phyloP scores from a whole-genome alignment of 129 eudicot species.

The Glebionis coronaria region DNA sequence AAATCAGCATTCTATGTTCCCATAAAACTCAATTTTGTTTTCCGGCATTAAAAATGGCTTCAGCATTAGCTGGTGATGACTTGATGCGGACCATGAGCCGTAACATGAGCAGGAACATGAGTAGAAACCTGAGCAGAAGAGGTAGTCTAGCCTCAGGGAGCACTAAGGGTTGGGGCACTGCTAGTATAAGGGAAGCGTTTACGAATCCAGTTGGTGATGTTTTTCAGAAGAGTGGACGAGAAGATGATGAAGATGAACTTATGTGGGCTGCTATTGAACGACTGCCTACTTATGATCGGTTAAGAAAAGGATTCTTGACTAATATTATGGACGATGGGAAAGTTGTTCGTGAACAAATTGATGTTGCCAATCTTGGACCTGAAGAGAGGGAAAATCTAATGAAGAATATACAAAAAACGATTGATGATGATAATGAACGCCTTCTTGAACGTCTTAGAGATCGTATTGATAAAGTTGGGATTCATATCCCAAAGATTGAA shows the following conservation, averaged over 20 bases:
- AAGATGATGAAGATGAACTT: slow-evolving; percentile 54
- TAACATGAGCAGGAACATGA: slow-evolving; percentile 28
- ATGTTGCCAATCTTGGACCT: slow-evolving; percentile 49
- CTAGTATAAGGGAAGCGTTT: slow-evolving; percentile 41
- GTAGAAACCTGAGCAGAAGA: slow-evolving; percentile 26
- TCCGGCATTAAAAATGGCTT: slow-evolving; percentile 32
- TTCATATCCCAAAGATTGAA: slow-evolving; percentile 71
- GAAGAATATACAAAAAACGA: slow-evolving; percentile 46
- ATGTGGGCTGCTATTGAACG: slow-evolving; percentile 83
- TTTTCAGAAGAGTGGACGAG: slow-evolving; percentile 34
- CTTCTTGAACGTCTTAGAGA: slow-evolving; percentile 61
- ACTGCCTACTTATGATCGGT: slow-evolving; percentile 65
- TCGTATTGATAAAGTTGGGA: slow-evolving; percentile 67
- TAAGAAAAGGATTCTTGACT: slow-evolving; percentile 57
- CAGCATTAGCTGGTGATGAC: slow-evolving; percentile 42
- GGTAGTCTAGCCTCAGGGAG: slow-evolving; percentile 36
- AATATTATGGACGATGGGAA: slow-evolving; percentile 56
- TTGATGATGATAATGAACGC: slow-evolving; percentile 66
- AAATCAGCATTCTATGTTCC: slow-evolving; percentile 19
- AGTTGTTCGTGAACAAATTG: slow-evolving; percentile 49
- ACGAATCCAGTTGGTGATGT: slow-evolving; percentile 33
- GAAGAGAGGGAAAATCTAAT: slow-evolving; percentile 52
- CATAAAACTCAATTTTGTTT: slow-evolving; percentile 10
- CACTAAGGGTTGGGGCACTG: slow-evolving; percentile 37
- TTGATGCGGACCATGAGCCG: slow-evolving; percentile 47